Evolutionary conservation across 768 basidiomycete species (phyloP).

Genomic region (Boletus speciosus): DNA sequence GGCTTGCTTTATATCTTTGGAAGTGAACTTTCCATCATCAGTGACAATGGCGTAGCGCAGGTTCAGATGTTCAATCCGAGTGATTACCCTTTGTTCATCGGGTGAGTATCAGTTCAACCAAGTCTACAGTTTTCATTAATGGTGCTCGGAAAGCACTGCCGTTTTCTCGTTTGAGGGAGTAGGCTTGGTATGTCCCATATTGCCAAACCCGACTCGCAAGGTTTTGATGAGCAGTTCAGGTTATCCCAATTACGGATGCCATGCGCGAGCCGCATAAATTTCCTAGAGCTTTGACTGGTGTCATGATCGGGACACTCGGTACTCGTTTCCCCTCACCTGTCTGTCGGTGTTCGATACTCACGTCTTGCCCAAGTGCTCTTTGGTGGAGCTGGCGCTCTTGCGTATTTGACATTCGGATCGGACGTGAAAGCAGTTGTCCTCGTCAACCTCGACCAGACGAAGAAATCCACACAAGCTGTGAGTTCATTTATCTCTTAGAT

Average conservation of each 20-base stretch:
- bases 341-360: constrained; percentile 2
- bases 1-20: constrained; percentile 84
- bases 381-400: constrained; percentile 81
- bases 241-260: constrained; percentile 95
- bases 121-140: constrained; percentile 1
- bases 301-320: constrained; percentile 86
- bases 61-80: constrained; percentile 84
- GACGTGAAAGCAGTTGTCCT: constrained; percentile 91
- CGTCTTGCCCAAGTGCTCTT: constrained; percentile 58
- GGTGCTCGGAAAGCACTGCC: constrained; percentile 62
- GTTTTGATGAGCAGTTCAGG: constrained; percentile 34
- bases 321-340: constrained; percentile 18
- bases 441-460: constrained; percentile 82
- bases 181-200: constrained; percentile 59
- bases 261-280: constrained; percentile 96
- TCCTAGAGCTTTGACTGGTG: constrained; percentile 80
- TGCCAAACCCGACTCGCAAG: neutral
- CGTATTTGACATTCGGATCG: constrained; percentile 85
- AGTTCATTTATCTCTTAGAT: constrained; percentile 30
- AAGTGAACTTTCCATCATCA: constrained; percentile 75
- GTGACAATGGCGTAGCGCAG: constrained; percentile 66
- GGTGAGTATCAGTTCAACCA: constrained; percentile 44
- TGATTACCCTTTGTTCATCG: constrained; percentile 90
- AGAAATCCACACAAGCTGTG: constrained; percentile 85
- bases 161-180: constrained; percentile 99